Evolutionary conservation across 805 yeast species (phyloP).

Genomic region (Yarrowia divulgata): DNA sequence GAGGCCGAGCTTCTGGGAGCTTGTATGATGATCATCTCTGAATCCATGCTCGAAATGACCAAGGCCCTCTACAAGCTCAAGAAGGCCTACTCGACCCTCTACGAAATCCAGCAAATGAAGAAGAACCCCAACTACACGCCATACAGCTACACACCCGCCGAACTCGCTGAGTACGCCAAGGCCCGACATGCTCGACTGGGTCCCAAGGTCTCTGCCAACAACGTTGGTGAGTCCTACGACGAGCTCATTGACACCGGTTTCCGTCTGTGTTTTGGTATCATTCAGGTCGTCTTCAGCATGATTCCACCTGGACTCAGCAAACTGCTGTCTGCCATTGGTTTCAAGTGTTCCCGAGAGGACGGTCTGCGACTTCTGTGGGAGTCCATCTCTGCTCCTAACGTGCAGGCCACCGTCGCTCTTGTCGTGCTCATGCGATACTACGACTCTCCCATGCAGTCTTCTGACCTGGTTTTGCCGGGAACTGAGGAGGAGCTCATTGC

Average conservation of each 20-base stretch:
- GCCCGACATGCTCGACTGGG: constrained; percentile 33
- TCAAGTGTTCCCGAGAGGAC: constrained; percentile 84
- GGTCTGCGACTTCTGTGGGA: constrained; percentile 90
- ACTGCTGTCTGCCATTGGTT: constrained; percentile 89
- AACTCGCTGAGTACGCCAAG: constrained; percentile 32
- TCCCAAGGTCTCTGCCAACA: constrained; percentile 34
- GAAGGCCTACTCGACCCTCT: constrained; percentile 86
- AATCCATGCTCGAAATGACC: constrained; percentile 86
- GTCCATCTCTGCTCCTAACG: constrained; percentile 79
- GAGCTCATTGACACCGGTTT: constrained; percentile 93
- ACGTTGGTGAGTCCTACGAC: constrained; percentile 60
- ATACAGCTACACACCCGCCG: constrained; percentile 21
- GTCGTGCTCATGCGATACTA: constrained; percentile 83
- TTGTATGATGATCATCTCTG: constrained; percentile 83
- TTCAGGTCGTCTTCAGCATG: constrained; percentile 89
- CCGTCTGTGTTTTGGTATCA: constrained; percentile 86
- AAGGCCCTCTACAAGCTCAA: constrained; percentile 87
- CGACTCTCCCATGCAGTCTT: constrained; percentile 94
- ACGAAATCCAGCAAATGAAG: constrained; percentile 64
- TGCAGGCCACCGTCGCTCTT: constrained; percentile 93
- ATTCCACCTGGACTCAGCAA: constrained; percentile 92
- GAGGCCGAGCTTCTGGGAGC: constrained; percentile 88
- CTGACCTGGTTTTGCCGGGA: constrained; percentile 68
- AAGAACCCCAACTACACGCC: constrained; percentile 28
- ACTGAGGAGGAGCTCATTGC: constrained; percentile 46